phyloP scores from a whole-genome alignment of 139 green algal genomes.

The Nannochloris sp. region DNA sequence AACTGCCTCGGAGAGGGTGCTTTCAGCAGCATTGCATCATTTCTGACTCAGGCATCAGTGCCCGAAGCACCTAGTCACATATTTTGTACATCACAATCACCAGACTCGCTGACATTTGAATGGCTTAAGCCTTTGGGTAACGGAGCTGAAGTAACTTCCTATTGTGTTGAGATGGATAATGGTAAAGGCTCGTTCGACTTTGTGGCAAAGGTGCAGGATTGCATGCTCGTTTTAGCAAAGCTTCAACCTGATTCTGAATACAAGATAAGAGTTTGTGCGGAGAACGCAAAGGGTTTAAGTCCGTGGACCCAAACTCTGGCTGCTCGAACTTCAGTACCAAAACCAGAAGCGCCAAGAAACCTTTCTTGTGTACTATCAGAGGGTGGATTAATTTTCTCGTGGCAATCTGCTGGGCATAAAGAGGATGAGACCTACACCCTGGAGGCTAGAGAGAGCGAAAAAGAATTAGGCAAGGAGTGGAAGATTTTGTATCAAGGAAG shows the following conservation, averaged over 20 bases:
- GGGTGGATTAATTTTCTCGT: neutral
- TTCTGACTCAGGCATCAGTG: constrained; percentile 53
- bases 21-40: constrained; percentile 42
- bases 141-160: constrained; percentile 41
- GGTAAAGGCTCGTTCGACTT: constrained; percentile 33
- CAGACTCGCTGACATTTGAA: constrained; percentile 16
- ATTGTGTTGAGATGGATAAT: constrained; percentile 57
- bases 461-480: no score
- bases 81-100: neutral
- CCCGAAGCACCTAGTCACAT: constrained; percentile 34
- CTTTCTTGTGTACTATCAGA: neutral
- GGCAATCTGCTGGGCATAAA: neutral
- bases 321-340: neutral
- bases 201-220: constrained; percentile 17
- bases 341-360: constrained; percentile 12
- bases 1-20: constrained; percentile 42
- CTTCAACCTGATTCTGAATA: constrained; percentile 47
- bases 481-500: no score
- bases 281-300: constrained; percentile 38
- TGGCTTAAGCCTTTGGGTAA: constrained; percentile 42
- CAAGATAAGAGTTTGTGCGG: constrained; percentile 50
- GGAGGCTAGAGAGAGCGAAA: no score
- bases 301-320: neutral
- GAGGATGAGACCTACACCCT: no score
- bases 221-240: constrained; percentile 7